Evolutionary conservation across 148 eudicot genomes (phyloP).

Genomic region (Persicaria tinctoria): DNA sequence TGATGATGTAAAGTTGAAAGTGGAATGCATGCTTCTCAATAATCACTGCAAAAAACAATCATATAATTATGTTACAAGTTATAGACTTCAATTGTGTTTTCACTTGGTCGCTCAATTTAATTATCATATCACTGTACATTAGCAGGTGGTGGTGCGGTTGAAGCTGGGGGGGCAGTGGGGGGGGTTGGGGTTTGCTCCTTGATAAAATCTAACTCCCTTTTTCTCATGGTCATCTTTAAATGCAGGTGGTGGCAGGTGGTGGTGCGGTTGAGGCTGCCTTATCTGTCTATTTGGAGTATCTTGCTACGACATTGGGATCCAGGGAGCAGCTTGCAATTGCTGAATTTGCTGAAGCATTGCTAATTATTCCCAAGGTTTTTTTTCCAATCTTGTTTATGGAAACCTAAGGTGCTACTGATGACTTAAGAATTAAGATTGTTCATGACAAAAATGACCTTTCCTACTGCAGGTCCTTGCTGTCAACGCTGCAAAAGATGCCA

Average conservation of each 20-base stretch:
- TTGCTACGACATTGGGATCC: conserved; percentile 93
- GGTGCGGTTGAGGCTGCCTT: conserved; percentile 98
- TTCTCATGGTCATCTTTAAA: not conserved
- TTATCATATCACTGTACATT: too few relatives aligned
- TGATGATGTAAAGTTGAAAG: too few relatives aligned
- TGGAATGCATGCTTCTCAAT: too few relatives aligned
- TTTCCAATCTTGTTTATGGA: not conserved
- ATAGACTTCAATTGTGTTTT: not conserved
- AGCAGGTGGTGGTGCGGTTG: too few relatives aligned
- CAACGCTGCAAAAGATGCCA: conserved; percentile 94
- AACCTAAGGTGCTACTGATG: not conserved
- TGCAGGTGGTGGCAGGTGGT: conserved; percentile 96
- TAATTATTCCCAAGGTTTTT: conserved; percentile 82
- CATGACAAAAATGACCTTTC: not conserved
- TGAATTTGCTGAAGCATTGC: conserved; percentile 90
- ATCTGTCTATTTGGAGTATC: conserved; percentile 81
- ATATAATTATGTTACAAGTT: not conserved
- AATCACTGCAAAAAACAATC: too few relatives aligned
- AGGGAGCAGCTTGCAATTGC: conserved; percentile 98
- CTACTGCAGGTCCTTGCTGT: conserved; percentile 78
- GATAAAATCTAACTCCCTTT: not conserved
- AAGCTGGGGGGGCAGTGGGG: too few relatives aligned
- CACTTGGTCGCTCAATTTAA: too few relatives aligned
- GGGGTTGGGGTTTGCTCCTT: too few relatives aligned
- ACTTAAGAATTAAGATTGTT: not conserved